Base-by-base conservation (phyloP, 768 basidiomycete species). In the Amanita muscaria region DNA sequence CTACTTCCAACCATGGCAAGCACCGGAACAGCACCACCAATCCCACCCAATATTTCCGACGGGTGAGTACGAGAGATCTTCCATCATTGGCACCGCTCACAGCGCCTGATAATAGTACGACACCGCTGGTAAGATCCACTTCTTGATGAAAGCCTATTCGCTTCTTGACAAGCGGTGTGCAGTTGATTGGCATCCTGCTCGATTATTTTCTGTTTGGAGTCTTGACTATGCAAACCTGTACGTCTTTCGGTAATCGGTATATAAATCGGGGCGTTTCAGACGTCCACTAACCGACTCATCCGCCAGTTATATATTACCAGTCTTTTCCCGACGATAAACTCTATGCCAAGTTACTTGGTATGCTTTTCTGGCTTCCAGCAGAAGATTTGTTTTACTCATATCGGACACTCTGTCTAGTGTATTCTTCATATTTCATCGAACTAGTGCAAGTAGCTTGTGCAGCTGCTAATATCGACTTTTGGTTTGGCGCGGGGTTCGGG, bases 401-500 rank as follows among this genome's bases (percentile, higher is more conserved):
- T 31, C 30, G 8, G 34, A 35, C 34, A 35, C 7, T 43, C 36
- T 30, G 31, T 33, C 6, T 7, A 63, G 62, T 60, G 4, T 59
- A 56, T 41, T 32, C 40, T 37, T 37, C 54, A 21, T 58, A 60
- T 33, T n/a, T 51, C 5, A 15, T 56, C 23, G 60, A 61, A 39
- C 49, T 51, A 0, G 22, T 51, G 9, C 63, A 63, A 47, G 52
- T 53, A 14, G 42, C 39, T 11, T 44, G 64, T 34, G 50, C 41
- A 27, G 56, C 50, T 7, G 55, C 49, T 4, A 62, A 64, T 41
- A 51, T 51, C 4, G 56, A 53, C 39, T 56, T 51, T 45, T 59
- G 57, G 55, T 63, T 55, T 48, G 55, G 45, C 10, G 32, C 55
- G 0, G 58, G 59, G 23, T 63, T 60, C 33, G 63, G 61, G 10